phyloP scores from a whole-genome alignment of 2,329 filamentous ascomycete genomes.

The Elsinoe perseae region DNA sequence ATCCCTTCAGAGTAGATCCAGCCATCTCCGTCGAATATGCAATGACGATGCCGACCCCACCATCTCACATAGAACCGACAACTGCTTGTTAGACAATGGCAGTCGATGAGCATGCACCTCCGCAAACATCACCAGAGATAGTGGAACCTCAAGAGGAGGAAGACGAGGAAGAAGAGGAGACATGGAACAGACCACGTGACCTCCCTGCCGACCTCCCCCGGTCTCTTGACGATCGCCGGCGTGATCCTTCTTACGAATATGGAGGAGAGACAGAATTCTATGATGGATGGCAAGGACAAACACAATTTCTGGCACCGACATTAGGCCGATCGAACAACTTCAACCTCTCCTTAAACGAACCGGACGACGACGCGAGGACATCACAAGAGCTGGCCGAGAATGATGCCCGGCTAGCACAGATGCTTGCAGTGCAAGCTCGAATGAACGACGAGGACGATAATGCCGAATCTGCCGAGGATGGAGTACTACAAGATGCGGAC shows the following conservation, averaged over 20 bases:
- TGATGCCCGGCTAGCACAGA: constrained; percentile 84
- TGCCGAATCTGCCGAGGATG: constrained; percentile 69
- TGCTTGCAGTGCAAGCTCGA: constrained; percentile 89
- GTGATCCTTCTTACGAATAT: constrained; percentile 57
- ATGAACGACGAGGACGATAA: constrained; percentile 58
- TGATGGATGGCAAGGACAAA: constrained; percentile 99
- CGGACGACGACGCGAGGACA: constrained; percentile 59
- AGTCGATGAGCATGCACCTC: neutral
- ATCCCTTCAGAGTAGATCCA: neutral
- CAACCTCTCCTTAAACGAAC: constrained; percentile 75
- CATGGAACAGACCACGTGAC: constrained; percentile 31
- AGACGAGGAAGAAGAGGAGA: constrained; percentile 21
- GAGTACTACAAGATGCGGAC: constrained; percentile 65
- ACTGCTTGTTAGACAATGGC: neutral
- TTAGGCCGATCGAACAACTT: constrained; percentile 78
- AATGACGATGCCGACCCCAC: constrained; percentile 15
- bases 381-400: constrained; percentile 53
- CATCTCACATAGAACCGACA: neutral
- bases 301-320: constrained; percentile 85
- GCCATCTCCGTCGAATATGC: neutral
- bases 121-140: neutral
- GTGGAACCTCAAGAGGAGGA: constrained; percentile 13
- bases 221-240: constrained; percentile 79
- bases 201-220: constrained; percentile 82
- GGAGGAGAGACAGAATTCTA: constrained; percentile 85